These are phyloP conservation scores for Solanum hybrid DNA, from an alignment of 305 asterid species.

Conservation along the genomic window DNA sequence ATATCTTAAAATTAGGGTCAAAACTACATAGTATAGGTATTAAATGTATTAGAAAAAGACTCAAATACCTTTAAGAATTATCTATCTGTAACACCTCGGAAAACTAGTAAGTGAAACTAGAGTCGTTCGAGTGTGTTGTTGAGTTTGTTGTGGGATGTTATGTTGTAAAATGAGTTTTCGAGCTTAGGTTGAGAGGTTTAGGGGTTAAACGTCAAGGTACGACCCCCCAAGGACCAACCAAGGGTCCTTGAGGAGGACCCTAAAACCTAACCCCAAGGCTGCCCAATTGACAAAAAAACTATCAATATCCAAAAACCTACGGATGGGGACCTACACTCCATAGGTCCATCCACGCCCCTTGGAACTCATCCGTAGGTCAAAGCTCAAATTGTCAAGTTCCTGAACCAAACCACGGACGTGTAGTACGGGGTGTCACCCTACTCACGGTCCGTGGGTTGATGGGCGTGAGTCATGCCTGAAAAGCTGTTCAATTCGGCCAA, in stretches of 20 bases:
- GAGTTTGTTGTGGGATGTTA: background rate
- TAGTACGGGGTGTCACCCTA: too few species aligned
- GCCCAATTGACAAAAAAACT: too few species aligned
- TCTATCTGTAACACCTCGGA: background rate
- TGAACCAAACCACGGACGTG: too few species aligned
- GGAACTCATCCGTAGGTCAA: too few species aligned
- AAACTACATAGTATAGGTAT: background rate
- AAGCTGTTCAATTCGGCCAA: too few species aligned
- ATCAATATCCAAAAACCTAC: too few species aligned
- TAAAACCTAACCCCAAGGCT: too few species aligned
- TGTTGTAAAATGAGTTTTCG: background rate
- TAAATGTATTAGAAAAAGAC: background rate
- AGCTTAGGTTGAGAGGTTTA: background rate
- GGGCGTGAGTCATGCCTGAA: too few species aligned
- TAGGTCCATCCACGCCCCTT: too few species aligned
- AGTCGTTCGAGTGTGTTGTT: background rate
- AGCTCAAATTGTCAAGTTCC: too few species aligned
- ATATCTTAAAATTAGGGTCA: background rate
- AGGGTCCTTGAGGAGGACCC: background rate
- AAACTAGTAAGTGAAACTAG: background rate
- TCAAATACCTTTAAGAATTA: background rate
- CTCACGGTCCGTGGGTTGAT: too few species aligned
- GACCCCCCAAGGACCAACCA: background rate
- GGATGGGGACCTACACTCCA: too few species aligned
- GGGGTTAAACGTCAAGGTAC: background rate